A percentile compares a stretch with the other conserved stretches of the same genome.
Conservation (phyloP, 306 rosid genomes). For the Boehmeria nivea region DNA sequence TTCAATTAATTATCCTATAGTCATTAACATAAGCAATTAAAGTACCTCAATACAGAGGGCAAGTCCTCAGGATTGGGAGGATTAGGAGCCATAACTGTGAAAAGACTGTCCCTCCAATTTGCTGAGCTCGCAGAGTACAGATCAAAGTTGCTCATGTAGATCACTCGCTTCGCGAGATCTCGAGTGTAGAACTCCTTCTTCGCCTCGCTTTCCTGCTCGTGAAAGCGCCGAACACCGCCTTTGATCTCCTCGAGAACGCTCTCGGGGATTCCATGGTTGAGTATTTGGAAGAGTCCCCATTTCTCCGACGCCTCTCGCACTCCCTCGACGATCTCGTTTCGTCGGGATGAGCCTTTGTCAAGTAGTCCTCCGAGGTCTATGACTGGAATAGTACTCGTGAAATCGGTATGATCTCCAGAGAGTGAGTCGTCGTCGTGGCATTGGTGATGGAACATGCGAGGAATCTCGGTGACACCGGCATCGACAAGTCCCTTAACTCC, state of each 20-base stretch:
- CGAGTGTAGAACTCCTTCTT: conserved; percentile 27
- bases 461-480: background rate
- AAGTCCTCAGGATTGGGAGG: conserved; percentile 5
- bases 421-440: background rate
- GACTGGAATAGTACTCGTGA: conserved; percentile 26
- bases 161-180: background rate
- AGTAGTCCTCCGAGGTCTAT: conserved; percentile 37
- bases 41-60: conserved; percentile 2
- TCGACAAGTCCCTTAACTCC: conserved; percentile 30
- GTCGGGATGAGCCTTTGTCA: too few species aligned
- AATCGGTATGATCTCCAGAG: too few species aligned
- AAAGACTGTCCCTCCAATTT: conserved; percentile 16
- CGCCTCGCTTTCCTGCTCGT: conserved; percentile 34
- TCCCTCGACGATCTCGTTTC: conserved; percentile 18
- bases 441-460: conserved; percentile 19
- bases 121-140: conserved; percentile 15
- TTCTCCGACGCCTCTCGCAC: conserved; percentile 26
- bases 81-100: background rate
- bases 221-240: conserved; percentile 33
- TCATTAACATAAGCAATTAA: background rate
- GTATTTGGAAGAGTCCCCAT: conserved; percentile 39
- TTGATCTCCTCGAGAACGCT: conserved; percentile 29
- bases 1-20: too few species aligned
- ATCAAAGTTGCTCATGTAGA: conserved; percentile 26
- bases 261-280: conserved; percentile 38